Evolutionary conservation across 495 filamentous ascomycete genomes (phyloP), one percentile per base, ranked within the genome.

Genomic region (Penicillium argentinense): DNA sequence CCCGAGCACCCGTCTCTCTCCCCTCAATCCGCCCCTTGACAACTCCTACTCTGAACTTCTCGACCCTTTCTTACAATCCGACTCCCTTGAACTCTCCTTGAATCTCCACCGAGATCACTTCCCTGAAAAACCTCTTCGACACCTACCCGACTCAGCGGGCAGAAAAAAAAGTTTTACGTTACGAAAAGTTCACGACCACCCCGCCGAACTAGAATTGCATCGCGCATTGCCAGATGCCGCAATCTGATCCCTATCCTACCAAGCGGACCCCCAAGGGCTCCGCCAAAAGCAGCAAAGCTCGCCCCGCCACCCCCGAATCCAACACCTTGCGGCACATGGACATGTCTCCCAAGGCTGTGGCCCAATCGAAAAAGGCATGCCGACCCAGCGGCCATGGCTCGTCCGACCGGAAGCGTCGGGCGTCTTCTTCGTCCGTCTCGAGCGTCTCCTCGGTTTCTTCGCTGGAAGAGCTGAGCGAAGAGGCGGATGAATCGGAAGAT

Each of bases 371-470:
- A 24, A 70, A 65, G 32, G 46, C 57, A 12, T 60, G 51, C 8
- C 42, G 63, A n/a, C 36, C 60, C 9, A 36, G 54, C 16, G 56
- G 56, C 2, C 39, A 42, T 24, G 40, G 39, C 42, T 45, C 45
- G 14, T 42, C 56, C 14, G 61, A 71, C 26, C 54, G 68, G 39
- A 74, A 72, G 52, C 56, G 72, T 32, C 62, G 69, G 42, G 64
- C 70, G 7, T 71, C 72, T 0, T 60, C 66, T 8, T 66, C 63
- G 7, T 71, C 69, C 13, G 63, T 73, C 32, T 75, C 72, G 0
- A 73, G 68, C 39, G 67, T 75, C 2, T 75, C 72, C 0, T 70
- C 66, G 0, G 63, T 75, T 18, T 72, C 71, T 2, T 69, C 65
- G 3, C 54, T 72, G 5, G 65, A 65, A 5, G 68, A 67, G 4